A percentile compares a stretch with the other conserved stretches of the same genome.
These are phyloP conservation scores for Trichoderma koningiopsis DNA, from an alignment of 2,329 filamentous ascomycete genomes.

Conservation along the genomic window DNA sequence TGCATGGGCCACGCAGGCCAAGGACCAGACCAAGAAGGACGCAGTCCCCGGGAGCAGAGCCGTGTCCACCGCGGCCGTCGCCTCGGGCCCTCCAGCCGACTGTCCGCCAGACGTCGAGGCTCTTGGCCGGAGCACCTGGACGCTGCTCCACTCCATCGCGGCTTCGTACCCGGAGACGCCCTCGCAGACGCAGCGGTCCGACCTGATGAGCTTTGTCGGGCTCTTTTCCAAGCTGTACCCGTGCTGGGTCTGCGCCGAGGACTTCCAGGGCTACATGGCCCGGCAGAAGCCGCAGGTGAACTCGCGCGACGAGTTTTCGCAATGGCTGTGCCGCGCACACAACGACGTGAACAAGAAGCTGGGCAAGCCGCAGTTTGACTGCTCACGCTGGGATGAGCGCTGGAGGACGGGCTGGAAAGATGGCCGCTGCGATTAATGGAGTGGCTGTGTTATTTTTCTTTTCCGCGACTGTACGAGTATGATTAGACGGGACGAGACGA, in stretches of 20 bases:
- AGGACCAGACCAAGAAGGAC: conserved; percentile 33
- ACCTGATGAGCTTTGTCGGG: conserved; percentile 76
- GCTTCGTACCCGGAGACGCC: conserved; percentile 79
- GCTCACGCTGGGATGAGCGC: conserved; percentile 84
- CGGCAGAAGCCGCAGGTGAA: conserved; percentile 65
- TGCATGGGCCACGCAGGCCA: conserved; percentile 35
- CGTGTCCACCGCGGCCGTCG: conserved; percentile 33
- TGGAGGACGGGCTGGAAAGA: conserved; percentile 90
- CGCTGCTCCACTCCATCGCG: conserved; percentile 86
- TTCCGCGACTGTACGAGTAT: background rate
- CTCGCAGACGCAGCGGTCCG: conserved; percentile 67
- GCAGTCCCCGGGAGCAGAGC: conserved; percentile 20
- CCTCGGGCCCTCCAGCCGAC: conserved; percentile 55
- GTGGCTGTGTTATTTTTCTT: background rate
- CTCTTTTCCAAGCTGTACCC: conserved; percentile 88
- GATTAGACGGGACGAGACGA: background rate
- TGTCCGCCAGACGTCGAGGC: conserved; percentile 89
- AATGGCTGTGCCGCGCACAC: conserved; percentile 83
- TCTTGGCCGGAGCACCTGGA: conserved; percentile 89
- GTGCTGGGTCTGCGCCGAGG: conserved; percentile 92
- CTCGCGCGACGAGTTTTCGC: conserved; percentile 70
- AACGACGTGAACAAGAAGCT: conserved; percentile 88
- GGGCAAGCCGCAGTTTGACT: conserved; percentile 91
- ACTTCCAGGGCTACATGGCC: conserved; percentile 82
- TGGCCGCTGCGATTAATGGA: conserved; percentile 57